Base-by-base conservation (phyloP, 331 rosid genomes). In the Pyracantha coccinea region DNA sequence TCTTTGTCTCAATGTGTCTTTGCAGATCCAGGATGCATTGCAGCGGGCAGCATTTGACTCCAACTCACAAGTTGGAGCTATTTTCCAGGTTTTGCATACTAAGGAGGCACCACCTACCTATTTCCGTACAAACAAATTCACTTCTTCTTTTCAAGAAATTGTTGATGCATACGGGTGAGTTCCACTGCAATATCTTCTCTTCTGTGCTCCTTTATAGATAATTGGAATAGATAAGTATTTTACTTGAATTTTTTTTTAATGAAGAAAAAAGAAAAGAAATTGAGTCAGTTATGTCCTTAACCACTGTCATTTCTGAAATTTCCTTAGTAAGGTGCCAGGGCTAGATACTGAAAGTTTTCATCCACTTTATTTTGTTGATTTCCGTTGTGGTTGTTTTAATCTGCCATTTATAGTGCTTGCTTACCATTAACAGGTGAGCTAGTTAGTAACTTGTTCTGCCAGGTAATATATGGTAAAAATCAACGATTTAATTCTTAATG, bases 91-190 rank as follows among this genome's bases (percentile, higher is more conserved):
- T 83, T 80, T 94, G 85, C 86, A 85, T 68, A 89, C 99, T 29
- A 90, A 85, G 76, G 99, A 92, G 83, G 76, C 80, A 47, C 97
- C 99, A 2, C 99, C 99, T 61, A 90, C 99, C 63, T 90, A 87
- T 78, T 94, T 94, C 29, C 96, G 85, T 71, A 92, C 96, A 55
- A 92, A 92, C 90, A 94, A 94, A 59, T 81, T 94, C 84, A 92
- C 99, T 60, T 79, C 97, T 81, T 83, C 99, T 60, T 94, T 81
- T 88, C 99, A 94, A 88, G 91, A 83, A 69, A 94, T 94, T 72
- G 91, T 94, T 69, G 99, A 94, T 80, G 95, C 99, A 77, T 94
- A 94, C 61, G 99, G 99, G 99, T 94, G 80, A 86, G 97, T 70
- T 65, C 79, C 74, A 23, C 79, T 60, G 52, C 66, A 69, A 61